Conservation (phyloP, 164 flowering plant genomes). For the Santalum album region DNA sequence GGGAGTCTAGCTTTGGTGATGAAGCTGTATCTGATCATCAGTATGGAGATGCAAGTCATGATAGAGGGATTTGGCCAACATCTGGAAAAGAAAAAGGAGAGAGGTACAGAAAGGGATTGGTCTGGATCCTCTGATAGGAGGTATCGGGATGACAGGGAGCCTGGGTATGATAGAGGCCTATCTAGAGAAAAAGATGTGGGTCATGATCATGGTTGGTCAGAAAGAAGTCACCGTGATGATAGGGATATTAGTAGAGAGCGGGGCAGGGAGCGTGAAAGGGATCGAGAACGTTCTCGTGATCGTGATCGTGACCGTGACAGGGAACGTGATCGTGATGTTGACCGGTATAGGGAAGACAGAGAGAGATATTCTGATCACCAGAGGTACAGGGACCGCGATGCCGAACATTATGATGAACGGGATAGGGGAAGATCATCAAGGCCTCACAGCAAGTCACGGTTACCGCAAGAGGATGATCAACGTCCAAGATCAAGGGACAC, state of each 20-base stretch:
- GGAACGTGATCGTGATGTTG: slow-evolving; percentile 40
- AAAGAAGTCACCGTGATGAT: slow-evolving; percentile 66
- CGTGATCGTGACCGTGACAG: slow-evolving; percentile 28
- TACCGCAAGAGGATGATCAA: slow-evolving; percentile 56
- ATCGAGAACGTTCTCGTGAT: slow-evolving; percentile 42
- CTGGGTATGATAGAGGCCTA: slow-evolving; percentile 45
- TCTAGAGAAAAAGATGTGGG: slow-evolving; percentile 58
- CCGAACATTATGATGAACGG: slow-evolving; percentile 65
- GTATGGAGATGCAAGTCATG: slow-evolving; percentile 75
- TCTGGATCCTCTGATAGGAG: slow-evolving; percentile 66
- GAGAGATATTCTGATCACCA: slow-evolving; percentile 59
- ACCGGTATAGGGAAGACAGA: slow-evolving; percentile 55
- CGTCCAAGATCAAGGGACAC: slow-evolving; percentile 73
- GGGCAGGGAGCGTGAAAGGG: slow-evolving; percentile 38
- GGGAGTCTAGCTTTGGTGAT: slow-evolving; percentile 85
- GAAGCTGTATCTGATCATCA: slow-evolving; percentile 84
- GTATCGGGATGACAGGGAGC: slow-evolving; percentile 68
- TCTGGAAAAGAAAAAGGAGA: slow-evolving; percentile 63
- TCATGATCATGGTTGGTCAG: slow-evolving; percentile 53
- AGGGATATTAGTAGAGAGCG: slow-evolving; percentile 44
- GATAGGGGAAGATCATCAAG: slow-evolving; percentile 73
- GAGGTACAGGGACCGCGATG: slow-evolving; percentile 52
- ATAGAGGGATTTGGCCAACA: slow-evolving; percentile 53
- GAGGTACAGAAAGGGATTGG: slow-evolving; percentile 66
- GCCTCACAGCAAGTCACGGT: slow-evolving; percentile 51